Base-by-base conservation (phyloP, 306 rosid species). In the Morella rubra region DNA sequence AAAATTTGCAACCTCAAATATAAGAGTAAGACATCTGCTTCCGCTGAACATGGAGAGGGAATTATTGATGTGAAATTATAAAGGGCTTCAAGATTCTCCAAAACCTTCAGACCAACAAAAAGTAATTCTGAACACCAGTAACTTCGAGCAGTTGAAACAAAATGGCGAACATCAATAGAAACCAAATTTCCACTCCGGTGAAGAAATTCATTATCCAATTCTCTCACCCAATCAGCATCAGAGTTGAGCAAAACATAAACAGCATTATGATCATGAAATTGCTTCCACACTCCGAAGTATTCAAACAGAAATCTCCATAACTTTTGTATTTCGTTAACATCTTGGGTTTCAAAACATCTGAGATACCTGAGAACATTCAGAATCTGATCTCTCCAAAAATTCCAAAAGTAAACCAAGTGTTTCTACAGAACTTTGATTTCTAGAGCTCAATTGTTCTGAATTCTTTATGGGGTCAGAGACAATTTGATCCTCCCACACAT, bases 321-420 rank as follows among this genome's bases (percentile, higher is more conserved):
- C 76, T 46, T n/a, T n/a, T 60, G 7, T 79, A 59, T 44, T 76
- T 85, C n/a, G 44, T 67, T 59, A 15, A 6, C 76, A 8, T 79
- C 91, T 55, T 77, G 77, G 9, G 60, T 77, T 65, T 76, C 86
- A n/a, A n/a, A 65, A 78, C 73, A 59, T 70, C 75, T 58, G 19
- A 86, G 89, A 66, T 50, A 82, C 44, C n/a, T 85, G 45, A 86
- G 24, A 40, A 90, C 59, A 8, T 32, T 65, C 16, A 65, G 69
- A 42, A 89, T 78, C 40, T 80, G 82, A 44, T 85, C 89, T 82
- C 81, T 93, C 94, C 96, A 93, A 60, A 84, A 74, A 41, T 81
- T 79, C 98, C 96, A 93, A 82, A 85, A 89, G 86, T 81, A 80
- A 69, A 87, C 83, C 53, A 90, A n/a, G 59, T 2, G 96, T 82